A percentile compares a stretch with the other conserved stretches of the same genome.
Evolutionary conservation across 805 yeast genomes (phyloP).

Genomic region (Yarrowia alimentaria): DNA sequence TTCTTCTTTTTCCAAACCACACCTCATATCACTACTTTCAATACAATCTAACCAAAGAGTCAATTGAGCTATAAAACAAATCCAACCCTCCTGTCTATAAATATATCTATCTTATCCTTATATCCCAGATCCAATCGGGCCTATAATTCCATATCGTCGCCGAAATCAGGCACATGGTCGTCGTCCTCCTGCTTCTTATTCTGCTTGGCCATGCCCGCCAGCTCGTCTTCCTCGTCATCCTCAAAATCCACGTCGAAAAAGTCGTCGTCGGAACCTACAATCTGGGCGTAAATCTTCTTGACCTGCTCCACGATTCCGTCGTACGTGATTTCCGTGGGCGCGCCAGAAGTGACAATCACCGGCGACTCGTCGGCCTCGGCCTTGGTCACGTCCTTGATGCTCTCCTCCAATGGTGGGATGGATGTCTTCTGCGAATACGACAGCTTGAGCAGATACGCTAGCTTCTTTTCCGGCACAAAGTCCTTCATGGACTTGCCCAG

Average conservation of each 20-base stretch:
- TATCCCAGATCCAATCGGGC: not conserved
- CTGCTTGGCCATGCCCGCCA: slow-evolving; percentile 23
- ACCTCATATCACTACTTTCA: too few species aligned
- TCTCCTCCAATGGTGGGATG: slow-evolving; percentile 24
- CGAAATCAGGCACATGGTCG: slow-evolving; percentile 34
- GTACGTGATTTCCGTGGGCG: slow-evolving; percentile 66
- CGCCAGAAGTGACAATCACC: slow-evolving; percentile 12
- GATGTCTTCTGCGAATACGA: slow-evolving; percentile 53
- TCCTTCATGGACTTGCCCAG: slow-evolving; percentile 81
- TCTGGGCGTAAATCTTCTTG: slow-evolving; percentile 64
- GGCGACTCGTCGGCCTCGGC: not conserved
- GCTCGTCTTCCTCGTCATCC: slow-evolving; percentile 70
- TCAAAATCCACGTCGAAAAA: slow-evolving; percentile 96
- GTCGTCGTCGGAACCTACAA: slow-evolving; percentile 93
- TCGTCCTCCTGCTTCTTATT: slow-evolving; percentile 20
- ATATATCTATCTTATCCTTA: slow-evolving; percentile 11
- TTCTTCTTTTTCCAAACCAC: too few species aligned
- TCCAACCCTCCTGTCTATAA: slow-evolving; percentile 5
- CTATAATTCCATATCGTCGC: slow-evolving; percentile 36
- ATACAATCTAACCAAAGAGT: too few species aligned
- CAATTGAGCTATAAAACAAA: too few species aligned
- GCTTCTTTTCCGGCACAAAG: slow-evolving; percentile 76
- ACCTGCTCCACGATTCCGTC: slow-evolving; percentile 88
- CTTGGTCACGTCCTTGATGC: slow-evolving; percentile 21
- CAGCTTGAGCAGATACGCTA: slow-evolving; percentile 60